A percentile compares a stretch with the other conserved stretches of the same genome.
Conservation (phyloP, 2,329 filamentous ascomycete genomes). For the Alternaria sp. region DNA sequence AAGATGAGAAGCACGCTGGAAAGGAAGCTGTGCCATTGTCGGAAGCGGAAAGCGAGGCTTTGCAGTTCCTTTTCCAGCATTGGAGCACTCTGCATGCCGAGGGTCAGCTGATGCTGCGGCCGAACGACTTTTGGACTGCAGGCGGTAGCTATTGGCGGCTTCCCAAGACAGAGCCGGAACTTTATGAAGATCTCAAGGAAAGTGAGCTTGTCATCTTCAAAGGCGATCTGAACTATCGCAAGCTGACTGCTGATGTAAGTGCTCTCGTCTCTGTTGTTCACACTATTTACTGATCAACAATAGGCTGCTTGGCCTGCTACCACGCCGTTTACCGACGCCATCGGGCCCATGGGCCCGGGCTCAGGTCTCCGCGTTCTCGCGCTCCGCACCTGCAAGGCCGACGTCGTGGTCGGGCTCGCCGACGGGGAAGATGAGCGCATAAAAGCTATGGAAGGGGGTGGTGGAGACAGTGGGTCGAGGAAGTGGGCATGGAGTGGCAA, state of each 20-base stretch:
- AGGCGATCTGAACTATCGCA: conserved; percentile 95
- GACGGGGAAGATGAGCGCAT: conserved; percentile 84
- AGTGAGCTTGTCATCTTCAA: conserved; percentile 95
- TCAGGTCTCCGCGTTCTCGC: conserved; percentile 87
- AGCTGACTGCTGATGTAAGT: conserved; percentile 86
- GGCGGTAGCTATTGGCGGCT: conserved; percentile 89
- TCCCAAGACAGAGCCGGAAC: conserved; percentile 69
- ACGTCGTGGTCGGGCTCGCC: conserved; percentile 89
- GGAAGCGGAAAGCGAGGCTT: conserved; percentile 70
- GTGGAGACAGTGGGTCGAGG: conserved; percentile 72
- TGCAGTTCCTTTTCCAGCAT: conserved; percentile 80
- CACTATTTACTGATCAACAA: conserved; percentile 15
- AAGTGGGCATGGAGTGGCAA: conserved; percentile 97
- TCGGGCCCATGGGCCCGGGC: conserved; percentile 82
- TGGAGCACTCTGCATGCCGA: conserved; percentile 84
- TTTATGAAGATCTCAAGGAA: conserved; percentile 79
- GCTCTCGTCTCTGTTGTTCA: neutral
- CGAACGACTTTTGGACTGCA: conserved; percentile 91
- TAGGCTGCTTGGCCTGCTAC: conserved; percentile 84
- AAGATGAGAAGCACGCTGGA: conserved; percentile 66
- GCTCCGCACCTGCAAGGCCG: conserved; percentile 93
- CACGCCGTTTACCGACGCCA: conserved; percentile 82
- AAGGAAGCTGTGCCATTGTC: conserved; percentile 69
- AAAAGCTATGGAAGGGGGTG: conserved; percentile 71
- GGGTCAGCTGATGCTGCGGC: conserved; percentile 81